Evolutionary conservation across 2,329 filamentous ascomycete species (phyloP), one percentile per base, ranked within the genome.

Genomic region (Diplodia scrobiculata): DNA sequence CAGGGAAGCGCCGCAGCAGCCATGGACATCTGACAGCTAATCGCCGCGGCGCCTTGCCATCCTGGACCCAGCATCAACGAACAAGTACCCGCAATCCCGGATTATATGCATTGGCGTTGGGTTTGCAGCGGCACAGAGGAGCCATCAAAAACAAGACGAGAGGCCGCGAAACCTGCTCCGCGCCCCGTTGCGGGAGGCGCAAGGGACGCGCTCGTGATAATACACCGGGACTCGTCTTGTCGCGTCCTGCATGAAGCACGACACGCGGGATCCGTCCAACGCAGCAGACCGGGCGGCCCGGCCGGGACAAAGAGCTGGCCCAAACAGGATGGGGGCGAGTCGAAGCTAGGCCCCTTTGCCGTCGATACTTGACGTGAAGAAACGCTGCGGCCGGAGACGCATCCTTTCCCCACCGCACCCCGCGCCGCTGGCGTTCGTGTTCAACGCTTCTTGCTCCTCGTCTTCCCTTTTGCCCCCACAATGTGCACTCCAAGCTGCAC

Each of bases 371-470:
- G 41, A 45, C 17, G 41, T 45, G 41, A 45, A 45, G 41, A 41
- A 32, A 32, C 29, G 25, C 25, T 25, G 25, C 41, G 13, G 41
- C 17, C 41, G n/a, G 41, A 7, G 41, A 9, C n/a, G 17, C 41
- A 45, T 45, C 41, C 41, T 45, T 19, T 10, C 41, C 41, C 38
- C 38, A 34, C 32, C 32, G 9, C 32, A 34, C 32, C 32, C 34
- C 34, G 34, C 34, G 41, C 17, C 41, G 7, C 41, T 7, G 41
- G n/a, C 45, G 58, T n/a, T 62, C 58, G 58, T 62, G 58, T 62
- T 51, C 54, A 62, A 17, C 41, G 27, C 29, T 36, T 27, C n/a
- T 27, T 47, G 41, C 41, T 45, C 41, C 36, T 36, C 17, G 25
- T 45, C n/a, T 27, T 58, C 53, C n/a, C 14, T 17, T 58, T 45